Percentiles rank a stretch among this genome's conserved stretches.
These are phyloP conservation scores for Bromus sterilis DNA, from an alignment of 176 grass and related monocot species.

Conservation along the genomic window DNA sequence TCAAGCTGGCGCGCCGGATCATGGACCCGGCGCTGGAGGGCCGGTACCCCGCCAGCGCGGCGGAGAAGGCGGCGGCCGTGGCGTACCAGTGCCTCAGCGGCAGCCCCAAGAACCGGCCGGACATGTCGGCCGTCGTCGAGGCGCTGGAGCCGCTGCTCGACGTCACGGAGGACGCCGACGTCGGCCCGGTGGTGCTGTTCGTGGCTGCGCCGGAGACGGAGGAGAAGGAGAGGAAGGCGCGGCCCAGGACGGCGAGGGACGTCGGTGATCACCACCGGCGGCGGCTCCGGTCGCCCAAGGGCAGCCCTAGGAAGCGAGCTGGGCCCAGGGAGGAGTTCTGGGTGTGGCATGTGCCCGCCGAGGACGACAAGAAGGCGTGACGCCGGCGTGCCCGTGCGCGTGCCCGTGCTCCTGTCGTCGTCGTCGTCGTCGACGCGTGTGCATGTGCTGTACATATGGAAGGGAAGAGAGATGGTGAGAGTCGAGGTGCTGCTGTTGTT, in stretches of 20 bases:
- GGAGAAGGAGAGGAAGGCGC: slow-evolving; percentile 35
- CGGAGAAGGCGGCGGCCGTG: slow-evolving; percentile 60
- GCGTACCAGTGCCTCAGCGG: slow-evolving; percentile 71
- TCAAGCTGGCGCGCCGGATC: slow-evolving; percentile 41
- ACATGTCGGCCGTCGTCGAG: slow-evolving; percentile 69
- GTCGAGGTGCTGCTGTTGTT: background rate
- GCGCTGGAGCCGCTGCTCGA: slow-evolving; percentile 70
- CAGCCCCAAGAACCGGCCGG: slow-evolving; percentile 66
- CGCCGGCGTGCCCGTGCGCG: background rate
- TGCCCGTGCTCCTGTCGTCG: background rate
- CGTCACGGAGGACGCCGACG: slow-evolving; percentile 37
- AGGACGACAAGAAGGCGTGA: slow-evolving; percentile 17
- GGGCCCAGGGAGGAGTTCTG: slow-evolving; percentile 42
- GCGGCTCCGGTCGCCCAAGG: slow-evolving; percentile 27
- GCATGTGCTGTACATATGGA: slow-evolving; percentile 5
- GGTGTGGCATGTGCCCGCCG: slow-evolving; percentile 43
- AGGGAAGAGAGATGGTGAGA: background rate
- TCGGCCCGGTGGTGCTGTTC: slow-evolving; percentile 54
- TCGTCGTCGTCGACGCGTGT: background rate
- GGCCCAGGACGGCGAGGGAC: slow-evolving; percentile 12
- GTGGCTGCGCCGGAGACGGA: slow-evolving; percentile 34
- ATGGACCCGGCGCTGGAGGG: slow-evolving; percentile 75
- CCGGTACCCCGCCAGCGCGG: slow-evolving; percentile 57
- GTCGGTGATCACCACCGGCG: background rate
- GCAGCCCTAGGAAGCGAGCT: slow-evolving; percentile 30